Percentiles rank a stretch among this genome's conserved stretches.
Evolutionary conservation across 192 early-diverging fungal genomes (phyloP).

Genomic region (Thamnidium elegans): DNA sequence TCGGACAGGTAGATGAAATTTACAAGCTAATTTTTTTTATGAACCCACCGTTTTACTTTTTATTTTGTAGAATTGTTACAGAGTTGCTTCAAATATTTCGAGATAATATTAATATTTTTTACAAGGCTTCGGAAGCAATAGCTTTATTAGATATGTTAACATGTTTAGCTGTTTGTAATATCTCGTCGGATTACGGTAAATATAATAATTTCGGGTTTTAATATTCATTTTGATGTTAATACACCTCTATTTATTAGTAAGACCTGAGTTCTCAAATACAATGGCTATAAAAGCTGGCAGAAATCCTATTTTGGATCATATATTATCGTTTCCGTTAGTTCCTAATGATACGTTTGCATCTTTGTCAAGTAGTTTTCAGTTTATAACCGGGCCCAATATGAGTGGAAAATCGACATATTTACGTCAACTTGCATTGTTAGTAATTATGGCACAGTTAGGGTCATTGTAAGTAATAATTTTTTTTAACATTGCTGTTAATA

Average conservation of each 20-base stretch:
- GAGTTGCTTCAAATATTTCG: slow-evolving; percentile 44
- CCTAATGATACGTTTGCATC: slow-evolving; percentile 69
- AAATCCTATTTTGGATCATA: slow-evolving; percentile 72
- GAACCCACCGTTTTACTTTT: neutral
- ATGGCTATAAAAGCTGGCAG: slow-evolving; percentile 72
- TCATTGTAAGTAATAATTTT: slow-evolving; percentile 68
- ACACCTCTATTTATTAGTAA: slow-evolving; percentile 36
- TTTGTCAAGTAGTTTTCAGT: slow-evolving; percentile 57
- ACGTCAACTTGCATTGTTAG: slow-evolving; percentile 72
- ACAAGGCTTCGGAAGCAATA: slow-evolving; percentile 72
- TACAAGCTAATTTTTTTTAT: slow-evolving; percentile 25
- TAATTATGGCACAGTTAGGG: slow-evolving; percentile 86
- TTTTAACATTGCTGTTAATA: too few species aligned
- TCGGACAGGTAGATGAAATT: slow-evolving; percentile 70
- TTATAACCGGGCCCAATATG: slow-evolving; percentile 93
- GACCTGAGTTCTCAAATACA: slow-evolving; percentile 78
- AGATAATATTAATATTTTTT: slow-evolving; percentile 58
- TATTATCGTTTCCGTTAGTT: slow-evolving; percentile 45
- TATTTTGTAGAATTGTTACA: slow-evolving; percentile 12
- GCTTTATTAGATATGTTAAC: slow-evolving; percentile 75
- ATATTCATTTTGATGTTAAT: slow-evolving; percentile 6
- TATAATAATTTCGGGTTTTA: too few species aligned
- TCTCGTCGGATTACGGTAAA: slow-evolving; percentile 34
- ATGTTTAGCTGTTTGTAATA: slow-evolving; percentile 70
- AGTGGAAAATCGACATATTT: slow-evolving; percentile 88